Percentiles rank a stretch among this genome's conserved stretches.
Conservation (phyloP, 139 green algal genomes). For the Coelastrella sp. region DNA sequence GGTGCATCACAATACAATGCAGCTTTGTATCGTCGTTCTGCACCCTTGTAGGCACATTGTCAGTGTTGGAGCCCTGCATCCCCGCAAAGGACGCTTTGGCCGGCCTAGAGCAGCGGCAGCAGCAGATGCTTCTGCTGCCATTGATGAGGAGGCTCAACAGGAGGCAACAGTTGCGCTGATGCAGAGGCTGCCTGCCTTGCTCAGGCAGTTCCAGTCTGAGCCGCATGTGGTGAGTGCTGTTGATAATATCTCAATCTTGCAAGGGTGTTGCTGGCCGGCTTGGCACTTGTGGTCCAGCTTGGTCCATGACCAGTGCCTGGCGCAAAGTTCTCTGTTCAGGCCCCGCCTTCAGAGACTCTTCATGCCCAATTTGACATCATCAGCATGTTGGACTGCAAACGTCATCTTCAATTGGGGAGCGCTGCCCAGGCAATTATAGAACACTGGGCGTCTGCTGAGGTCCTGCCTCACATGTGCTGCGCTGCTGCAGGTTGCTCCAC, state of each 20-base stretch:
- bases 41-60: neutral
- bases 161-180: constrained; percentile 65
- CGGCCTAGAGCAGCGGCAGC: neutral
- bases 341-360: too few relatives aligned
- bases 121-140: neutral
- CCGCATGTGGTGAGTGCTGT: constrained; percentile 46
- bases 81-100: constrained; percentile 1
- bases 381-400: too few relatives aligned
- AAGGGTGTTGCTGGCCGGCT: too few relatives aligned
- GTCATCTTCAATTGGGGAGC: too few relatives aligned
- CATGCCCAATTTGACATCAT: too few relatives aligned
- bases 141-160: constrained; percentile 49
- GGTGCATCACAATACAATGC: too few relatives aligned
- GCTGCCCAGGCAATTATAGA: too few relatives aligned
- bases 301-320: too few relatives aligned
- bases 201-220: constrained; percentile 66
- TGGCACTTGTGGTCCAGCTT: too few relatives aligned
- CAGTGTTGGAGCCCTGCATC: neutral
- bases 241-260: too few relatives aligned
- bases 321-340: too few relatives aligned
- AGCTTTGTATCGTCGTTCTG: neutral
- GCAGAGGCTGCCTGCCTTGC: constrained; percentile 56
- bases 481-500: constrained; percentile 56
- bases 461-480: neutral
- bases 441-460: too few relatives aligned